phyloP scores from a whole-genome alignment of 371 early-diverging fungal genomes.

The Mortierella sp. region DNA sequence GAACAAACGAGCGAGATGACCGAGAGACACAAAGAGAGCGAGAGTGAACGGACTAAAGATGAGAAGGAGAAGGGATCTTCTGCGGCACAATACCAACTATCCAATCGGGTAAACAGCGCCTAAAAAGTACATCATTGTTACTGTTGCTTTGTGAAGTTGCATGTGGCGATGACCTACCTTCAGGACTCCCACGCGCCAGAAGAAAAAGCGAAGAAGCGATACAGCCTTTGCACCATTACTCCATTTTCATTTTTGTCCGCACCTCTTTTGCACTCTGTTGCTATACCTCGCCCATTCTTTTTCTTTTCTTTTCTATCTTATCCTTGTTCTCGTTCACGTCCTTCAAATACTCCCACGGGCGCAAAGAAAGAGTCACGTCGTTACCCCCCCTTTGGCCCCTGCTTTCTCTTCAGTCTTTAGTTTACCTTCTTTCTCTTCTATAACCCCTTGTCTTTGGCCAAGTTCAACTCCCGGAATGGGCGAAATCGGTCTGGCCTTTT shows the following conservation, averaged over 20 bases:
- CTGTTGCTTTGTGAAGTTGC: background rate
- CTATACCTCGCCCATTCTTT: background rate
- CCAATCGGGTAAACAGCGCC: background rate
- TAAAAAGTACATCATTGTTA: background rate
- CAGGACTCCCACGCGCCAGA: too few species aligned
- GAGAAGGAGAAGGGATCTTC: background rate
- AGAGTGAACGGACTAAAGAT: background rate
- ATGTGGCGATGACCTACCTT: too few species aligned
- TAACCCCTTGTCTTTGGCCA: background rate
- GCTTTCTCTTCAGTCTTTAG: background rate
- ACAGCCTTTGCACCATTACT: too few species aligned
- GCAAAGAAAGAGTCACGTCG: background rate
- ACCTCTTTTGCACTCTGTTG: background rate
- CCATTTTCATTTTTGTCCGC: background rate
- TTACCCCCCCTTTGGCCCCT: background rate
- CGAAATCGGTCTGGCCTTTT: background rate
- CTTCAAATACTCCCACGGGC: background rate
- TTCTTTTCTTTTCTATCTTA: background rate
- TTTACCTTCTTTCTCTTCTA: too few species aligned
- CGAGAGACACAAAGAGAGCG: background rate
- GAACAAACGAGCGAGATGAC: background rate
- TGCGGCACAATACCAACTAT: background rate
- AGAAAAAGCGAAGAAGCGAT: too few species aligned
- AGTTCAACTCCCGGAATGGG: background rate
- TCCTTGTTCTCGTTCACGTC: too few species aligned